Evolutionary conservation across 768 basidiomycete genomes (phyloP), one percentile per base, ranked within the genome.

Genomic region (Mycena haematopus): DNA sequence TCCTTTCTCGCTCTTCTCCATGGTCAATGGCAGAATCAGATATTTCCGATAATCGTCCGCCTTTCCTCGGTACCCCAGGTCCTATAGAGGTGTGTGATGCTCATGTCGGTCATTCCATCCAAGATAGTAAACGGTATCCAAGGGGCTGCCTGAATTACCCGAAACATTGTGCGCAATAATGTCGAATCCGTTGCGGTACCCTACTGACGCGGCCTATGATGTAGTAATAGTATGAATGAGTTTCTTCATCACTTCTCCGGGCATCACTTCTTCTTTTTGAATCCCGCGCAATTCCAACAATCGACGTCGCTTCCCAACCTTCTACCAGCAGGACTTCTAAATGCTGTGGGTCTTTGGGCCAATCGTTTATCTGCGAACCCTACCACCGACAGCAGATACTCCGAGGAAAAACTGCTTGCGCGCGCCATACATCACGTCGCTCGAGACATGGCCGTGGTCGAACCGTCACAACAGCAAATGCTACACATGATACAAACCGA

Each of bases 261-360:
- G 10, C 27, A 54, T 29, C 47, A 49, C n/a, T 55, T 55, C 40
- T 56, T 61, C 60, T 61, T 61, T 33, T 35, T 61, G 27, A 27
- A 55, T 40, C 8, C 53, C 8, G 6, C 36, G 6, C 11, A 24
- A 21, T 35, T 61, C 46, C n/a, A n/a, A 19, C 36, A 31, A 7
- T 49, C 60, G 13, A 24, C 52, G 1, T 55, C 24, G 35, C 22
- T 31, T 21, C 29, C 35, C 3, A 25, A 58, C 27, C 25, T n/a
- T 17, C 27, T 29, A n/a, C 29, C 58, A 5, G 10, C 19, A 17
- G 52, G 42, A 2, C 62, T 63, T 8, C 21, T 55, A 5, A 17
- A 49, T n/a, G 51, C 50, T 15, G 40, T 66, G n/a, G 11, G 21
- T 24, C 65, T 66, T 29, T 66, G 65, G 65, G 65, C 54, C 40